Evolutionary conservation across 2,329 filamentous ascomycete species (phyloP), one percentile per base, ranked within the genome.

Genomic region (Acephala macrosclerotiorum): DNA sequence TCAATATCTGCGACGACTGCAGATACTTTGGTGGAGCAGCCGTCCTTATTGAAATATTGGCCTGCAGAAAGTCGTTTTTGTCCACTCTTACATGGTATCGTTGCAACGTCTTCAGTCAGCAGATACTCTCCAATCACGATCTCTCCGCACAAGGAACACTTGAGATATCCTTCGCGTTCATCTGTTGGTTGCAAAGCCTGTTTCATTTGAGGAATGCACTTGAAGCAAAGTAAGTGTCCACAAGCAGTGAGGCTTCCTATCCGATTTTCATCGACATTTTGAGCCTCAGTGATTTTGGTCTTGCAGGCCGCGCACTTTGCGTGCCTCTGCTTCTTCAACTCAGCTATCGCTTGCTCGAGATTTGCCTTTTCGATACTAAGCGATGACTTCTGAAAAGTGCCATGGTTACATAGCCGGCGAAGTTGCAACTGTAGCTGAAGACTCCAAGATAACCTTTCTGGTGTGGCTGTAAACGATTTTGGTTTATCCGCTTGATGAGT

Each of bases 11-110:
- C 38, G 22, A 70, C 35, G 7, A 70, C 18, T 26, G 65, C 68
- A 22, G 61, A 64, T 16, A 70, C 51, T n/a, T 70, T 70, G 14
- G 68, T 58, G 18, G 63, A 70, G 20, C 45, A 61, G 29, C 68
- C 68, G 11, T 64, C 38, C n/a, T 60, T 60, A 11, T 66, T 40
- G 55, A 70, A 70, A 61, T 64, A 68, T 42, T 66, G 49, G 58
- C 59, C 60, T 18, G 59, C 58, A 20, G 61, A 65, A 9, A 66
- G 61, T n/a, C 38, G 18, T 14, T 63, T 66, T 14, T n/a, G 51
- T 3, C 58, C 58, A 35, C 33, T 42, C 20, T 59, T 42, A 14
- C 22, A 38, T 20, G 51, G 25, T 25, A 40, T 3, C 18, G 38
- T 16, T 42, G 38, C 4, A 3, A 16, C 12, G 12, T 42, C 38